Percentiles rank a stretch among this genome's conserved stretches.
These are phyloP conservation scores for Salix koriyanagi DNA, from an alignment of 345 rosid genomes.

Conservation along the genomic window DNA sequence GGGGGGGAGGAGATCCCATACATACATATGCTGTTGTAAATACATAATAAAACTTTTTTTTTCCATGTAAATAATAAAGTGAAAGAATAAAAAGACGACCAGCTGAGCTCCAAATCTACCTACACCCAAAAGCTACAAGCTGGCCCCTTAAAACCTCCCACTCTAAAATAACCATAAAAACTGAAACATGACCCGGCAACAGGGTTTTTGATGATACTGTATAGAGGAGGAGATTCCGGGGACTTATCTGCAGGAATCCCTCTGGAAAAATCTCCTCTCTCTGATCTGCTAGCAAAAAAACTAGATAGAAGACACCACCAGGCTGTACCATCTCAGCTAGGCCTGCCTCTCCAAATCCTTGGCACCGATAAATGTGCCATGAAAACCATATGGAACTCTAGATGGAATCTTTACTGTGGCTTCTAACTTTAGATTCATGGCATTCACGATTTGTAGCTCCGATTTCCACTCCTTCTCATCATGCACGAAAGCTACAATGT, in stretches of 20 bases:
- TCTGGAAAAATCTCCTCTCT: constrained; percentile 37
- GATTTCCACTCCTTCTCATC: constrained; percentile 77
- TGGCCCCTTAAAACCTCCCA: constrained; percentile 20
- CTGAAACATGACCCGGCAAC: neutral
- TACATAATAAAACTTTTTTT: neutral
- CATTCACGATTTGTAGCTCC: constrained; percentile 77
- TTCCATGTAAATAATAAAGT: constrained; percentile 27
- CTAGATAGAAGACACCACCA: neutral
- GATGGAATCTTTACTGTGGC: constrained; percentile 78
- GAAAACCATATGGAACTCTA: constrained; percentile 93
- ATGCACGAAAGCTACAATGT: constrained; percentile 70
- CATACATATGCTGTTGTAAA: neutral
- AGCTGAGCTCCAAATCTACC: constrained; percentile 55
- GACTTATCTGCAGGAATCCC: constrained; percentile 34
- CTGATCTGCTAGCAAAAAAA: neutral
- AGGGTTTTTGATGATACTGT: neutral
- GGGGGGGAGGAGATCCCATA: neutral
- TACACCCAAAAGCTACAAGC: constrained; percentile 49
- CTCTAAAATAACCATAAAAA: neutral
- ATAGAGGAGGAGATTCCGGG: constrained; percentile 41
- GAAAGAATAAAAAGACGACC: constrained; percentile 30
- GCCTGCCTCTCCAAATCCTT: constrained; percentile 65
- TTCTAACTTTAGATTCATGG: constrained; percentile 54
- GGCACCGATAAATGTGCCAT: constrained; percentile 77
- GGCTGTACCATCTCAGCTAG: constrained; percentile 44